Conservation (phyloP, 495 filamentous ascomycete species). For the Astrothelium macrocarpum region DNA sequence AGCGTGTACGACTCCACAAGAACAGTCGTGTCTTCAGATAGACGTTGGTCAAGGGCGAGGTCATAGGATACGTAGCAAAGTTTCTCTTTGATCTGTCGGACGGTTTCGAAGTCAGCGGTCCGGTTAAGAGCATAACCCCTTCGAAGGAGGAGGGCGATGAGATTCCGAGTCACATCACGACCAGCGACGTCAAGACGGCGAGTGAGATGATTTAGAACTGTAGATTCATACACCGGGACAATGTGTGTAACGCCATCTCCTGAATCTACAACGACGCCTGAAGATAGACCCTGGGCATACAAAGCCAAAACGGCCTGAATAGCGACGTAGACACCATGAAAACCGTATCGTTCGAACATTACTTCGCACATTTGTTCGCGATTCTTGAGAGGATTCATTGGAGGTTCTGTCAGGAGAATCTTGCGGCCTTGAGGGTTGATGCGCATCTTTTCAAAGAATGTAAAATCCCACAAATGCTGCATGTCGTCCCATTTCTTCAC, state of each 20-base stretch:
- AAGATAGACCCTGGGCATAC: conserved; percentile 94
- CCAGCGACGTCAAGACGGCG: conserved; percentile 88
- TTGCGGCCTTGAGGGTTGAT: conserved; percentile 86
- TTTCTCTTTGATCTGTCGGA: conserved; percentile 93
- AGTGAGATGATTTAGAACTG: conserved; percentile 95
- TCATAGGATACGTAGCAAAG: conserved; percentile 99
- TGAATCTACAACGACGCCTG: conserved; percentile 94
- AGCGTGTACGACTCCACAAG: conserved; percentile 95
- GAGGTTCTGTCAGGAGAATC: conserved; percentile 95
- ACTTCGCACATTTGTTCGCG: conserved; percentile 95
- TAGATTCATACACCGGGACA: conserved; percentile 94
- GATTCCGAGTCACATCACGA: conserved; percentile 91
- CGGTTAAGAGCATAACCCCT: conserved; percentile 95
- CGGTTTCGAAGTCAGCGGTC: conserved; percentile 98
- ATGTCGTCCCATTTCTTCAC: conserved; percentile 99
- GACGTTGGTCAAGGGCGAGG: conserved; percentile 85
- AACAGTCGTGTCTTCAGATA: conserved; percentile 95
- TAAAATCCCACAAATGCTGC: conserved; percentile 99
- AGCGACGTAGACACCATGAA: conserved; percentile 95
- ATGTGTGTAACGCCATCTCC: conserved; percentile 98
- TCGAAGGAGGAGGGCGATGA: conserved; percentile 89
- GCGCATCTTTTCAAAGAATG: conserved; percentile 92
- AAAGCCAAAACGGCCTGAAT: conserved; percentile 96
- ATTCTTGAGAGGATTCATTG: conserved; percentile 94
- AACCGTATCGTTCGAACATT: conserved; percentile 95